Evolutionary conservation across 306 rosid species (phyloP).

Genomic region (Quercus alba): DNA sequence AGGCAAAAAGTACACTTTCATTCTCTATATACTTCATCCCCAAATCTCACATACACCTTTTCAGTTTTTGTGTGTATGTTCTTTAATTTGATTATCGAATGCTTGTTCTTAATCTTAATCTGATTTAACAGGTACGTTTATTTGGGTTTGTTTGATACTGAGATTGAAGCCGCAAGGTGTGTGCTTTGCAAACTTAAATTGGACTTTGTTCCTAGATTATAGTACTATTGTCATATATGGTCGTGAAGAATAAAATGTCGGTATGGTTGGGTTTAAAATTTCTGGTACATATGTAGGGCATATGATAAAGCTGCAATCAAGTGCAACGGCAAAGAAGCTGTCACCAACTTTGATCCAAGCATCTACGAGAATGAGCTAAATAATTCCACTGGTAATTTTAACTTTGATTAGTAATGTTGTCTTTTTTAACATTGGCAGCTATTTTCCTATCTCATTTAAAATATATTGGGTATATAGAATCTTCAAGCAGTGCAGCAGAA

Average conservation of each 20-base stretch:
- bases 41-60: neutral
- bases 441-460: neutral
- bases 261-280: slow-evolving; percentile 25
- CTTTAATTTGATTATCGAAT: neutral
- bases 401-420: neutral
- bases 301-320: slow-evolving; percentile 99
- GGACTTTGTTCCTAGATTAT: neutral
- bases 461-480: slow-evolving; percentile 29
- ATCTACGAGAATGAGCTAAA: slow-evolving; percentile 79
- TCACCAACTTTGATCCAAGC: slow-evolving; percentile 96
- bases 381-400: slow-evolving; percentile 54
- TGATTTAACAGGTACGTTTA: slow-evolving; percentile 71
- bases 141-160: slow-evolving; percentile 92
- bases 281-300: slow-evolving; percentile 49
- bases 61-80: neutral
- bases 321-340: slow-evolving; percentile 97
- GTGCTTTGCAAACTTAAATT: slow-evolving; percentile 1
- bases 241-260: neutral
- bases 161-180: slow-evolving; percentile 94
- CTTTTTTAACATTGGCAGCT: neutral
- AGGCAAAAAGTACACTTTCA: slow-evolving; percentile 77
- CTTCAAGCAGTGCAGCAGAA: slow-evolving; percentile 33
- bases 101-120: slow-evolving; percentile 10
- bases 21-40: neutral
- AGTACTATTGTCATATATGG: neutral